Percentiles rank a stretch among this genome's conserved stretches.
phyloP scores from a whole-genome alignment of 1,284 basidiomycete species.

The Amylostereum areolatum region DNA sequence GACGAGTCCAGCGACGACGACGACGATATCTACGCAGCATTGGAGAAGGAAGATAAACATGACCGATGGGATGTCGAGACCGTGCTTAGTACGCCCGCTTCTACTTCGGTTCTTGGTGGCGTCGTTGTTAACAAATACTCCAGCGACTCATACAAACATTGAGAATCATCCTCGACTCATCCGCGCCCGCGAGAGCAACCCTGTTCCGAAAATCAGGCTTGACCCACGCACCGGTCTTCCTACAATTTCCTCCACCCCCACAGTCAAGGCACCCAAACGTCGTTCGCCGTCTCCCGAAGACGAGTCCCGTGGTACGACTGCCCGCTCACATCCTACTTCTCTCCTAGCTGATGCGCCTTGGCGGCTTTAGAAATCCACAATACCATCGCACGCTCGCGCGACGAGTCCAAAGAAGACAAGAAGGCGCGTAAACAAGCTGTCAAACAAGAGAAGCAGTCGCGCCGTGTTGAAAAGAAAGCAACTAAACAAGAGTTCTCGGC shows the following conservation, averaged over 20 bases:
- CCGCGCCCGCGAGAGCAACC: slow-evolving; percentile 50
- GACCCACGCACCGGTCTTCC: slow-evolving; percentile 77
- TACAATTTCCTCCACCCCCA: slow-evolving; percentile 17
- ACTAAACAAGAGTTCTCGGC: slow-evolving; percentile 70
- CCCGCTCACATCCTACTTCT: no score
- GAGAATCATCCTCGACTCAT: slow-evolving; percentile 93
- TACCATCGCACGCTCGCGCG: slow-evolving; percentile 64
- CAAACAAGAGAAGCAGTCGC: slow-evolving; percentile 73
- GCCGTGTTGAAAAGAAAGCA: slow-evolving; percentile 78
- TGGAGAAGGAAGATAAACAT: slow-evolving; percentile 59
- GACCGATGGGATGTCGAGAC: slow-evolving; percentile 95
- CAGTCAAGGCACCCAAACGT: slow-evolving; percentile 13
- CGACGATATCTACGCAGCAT: slow-evolving; percentile 44
- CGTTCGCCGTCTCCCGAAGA: slow-evolving; percentile 10
- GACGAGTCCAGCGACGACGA: slow-evolving; percentile 27
- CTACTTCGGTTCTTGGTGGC: neutral
- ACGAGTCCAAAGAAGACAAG: slow-evolving; percentile 84
- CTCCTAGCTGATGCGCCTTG: neutral
- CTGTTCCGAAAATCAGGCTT: slow-evolving; percentile 59
- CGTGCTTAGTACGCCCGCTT: slow-evolving; percentile 69
- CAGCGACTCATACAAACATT: slow-evolving; percentile 91
- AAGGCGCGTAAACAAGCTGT: slow-evolving; percentile 84
- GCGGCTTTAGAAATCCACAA: slow-evolving; percentile 25
- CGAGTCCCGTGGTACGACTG: neutral
- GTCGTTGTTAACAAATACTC: neutral